These are phyloP conservation scores for Solanum okadae DNA, from an alignment of 257 asterid genomes.

Conservation along the genomic window DNA sequence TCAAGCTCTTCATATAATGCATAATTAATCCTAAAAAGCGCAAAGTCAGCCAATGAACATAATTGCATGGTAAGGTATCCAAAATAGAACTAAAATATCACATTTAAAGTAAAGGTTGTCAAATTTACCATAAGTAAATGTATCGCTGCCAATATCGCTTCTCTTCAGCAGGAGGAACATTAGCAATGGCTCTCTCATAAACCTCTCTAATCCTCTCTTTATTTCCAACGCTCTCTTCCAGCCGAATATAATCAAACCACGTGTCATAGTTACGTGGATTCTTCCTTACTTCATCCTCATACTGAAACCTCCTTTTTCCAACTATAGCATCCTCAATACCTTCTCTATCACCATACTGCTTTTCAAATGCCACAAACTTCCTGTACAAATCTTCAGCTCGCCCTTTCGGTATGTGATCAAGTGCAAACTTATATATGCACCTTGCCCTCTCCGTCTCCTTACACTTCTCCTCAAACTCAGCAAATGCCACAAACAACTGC, in stretches of 20 bases:
- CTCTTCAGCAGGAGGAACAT: conserved; percentile 91
- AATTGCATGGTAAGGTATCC: not conserved
- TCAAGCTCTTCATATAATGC: conserved; percentile 87
- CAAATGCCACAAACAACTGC: conserved; percentile 75
- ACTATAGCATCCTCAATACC: conserved; percentile 95
- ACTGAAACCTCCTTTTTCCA: conserved; percentile 84
- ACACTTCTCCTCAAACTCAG: conserved; percentile 87
- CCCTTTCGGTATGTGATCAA: conserved; percentile 90
- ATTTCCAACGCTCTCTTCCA: conserved; percentile 74
- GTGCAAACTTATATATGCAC: conserved; percentile 68
- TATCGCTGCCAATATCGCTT: conserved; percentile 93
- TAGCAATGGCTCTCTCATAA: conserved; percentile 85
- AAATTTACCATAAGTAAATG: conserved; percentile 73
- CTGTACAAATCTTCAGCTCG: conserved; percentile 82
- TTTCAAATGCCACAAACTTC: conserved; percentile 88
- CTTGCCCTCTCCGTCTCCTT: conserved; percentile 89
- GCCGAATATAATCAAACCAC: conserved; percentile 81
- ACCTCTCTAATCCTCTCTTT: conserved; percentile 64
- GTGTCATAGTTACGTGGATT: conserved; percentile 77
- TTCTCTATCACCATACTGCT: conserved; percentile 83
- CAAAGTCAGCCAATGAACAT: conserved; percentile 13
- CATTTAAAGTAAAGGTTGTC: not conserved
- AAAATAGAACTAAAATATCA: not conserved
- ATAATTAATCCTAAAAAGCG: conserved; percentile 64
- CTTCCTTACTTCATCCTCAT: conserved; percentile 82